Evolutionary conservation across 306 rosid genomes (phyloP).

Genomic region (Vigna radiata): DNA sequence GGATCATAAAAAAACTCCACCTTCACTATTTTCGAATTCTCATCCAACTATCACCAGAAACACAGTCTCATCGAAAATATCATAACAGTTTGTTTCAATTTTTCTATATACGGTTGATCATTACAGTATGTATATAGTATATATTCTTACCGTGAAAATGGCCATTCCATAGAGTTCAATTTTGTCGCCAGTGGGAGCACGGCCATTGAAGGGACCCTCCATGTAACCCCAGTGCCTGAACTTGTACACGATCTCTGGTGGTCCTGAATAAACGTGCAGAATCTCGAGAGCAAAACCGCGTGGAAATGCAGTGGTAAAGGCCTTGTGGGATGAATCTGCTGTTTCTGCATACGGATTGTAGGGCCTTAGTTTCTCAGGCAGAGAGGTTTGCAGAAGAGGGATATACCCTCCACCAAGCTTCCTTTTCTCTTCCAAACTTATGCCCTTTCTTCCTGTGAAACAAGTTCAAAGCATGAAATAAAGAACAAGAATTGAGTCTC

Average conservation of each 20-base stretch:
- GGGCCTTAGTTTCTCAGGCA: slow-evolving; percentile 56
- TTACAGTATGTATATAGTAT: too few relatives aligned
- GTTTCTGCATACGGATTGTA: slow-evolving; percentile 65
- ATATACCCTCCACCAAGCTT: slow-evolving; percentile 77
- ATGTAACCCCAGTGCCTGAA: slow-evolving; percentile 82
- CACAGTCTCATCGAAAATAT: too few relatives aligned
- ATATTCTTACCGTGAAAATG: slow-evolving; percentile 51
- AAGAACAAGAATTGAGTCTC: neutral
- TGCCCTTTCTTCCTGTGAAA: slow-evolving; percentile 54
- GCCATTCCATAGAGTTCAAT: slow-evolving; percentile 61
- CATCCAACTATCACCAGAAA: slow-evolving; percentile 53
- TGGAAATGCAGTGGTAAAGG: slow-evolving; percentile 66
- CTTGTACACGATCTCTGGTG: slow-evolving; percentile 65
- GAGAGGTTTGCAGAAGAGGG: slow-evolving; percentile 57
- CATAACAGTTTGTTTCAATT: too few relatives aligned
- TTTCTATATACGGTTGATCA: too few relatives aligned
- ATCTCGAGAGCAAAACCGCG: slow-evolving; percentile 74
- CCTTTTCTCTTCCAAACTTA: slow-evolving; percentile 49
- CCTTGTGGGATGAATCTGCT: slow-evolving; percentile 54
- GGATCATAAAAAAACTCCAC: slow-evolving; percentile 79
- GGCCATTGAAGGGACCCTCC: slow-evolving; percentile 82
- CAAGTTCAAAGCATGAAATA: neutral
- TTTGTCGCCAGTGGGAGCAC: slow-evolving; percentile 60
- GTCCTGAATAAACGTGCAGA: slow-evolving; percentile 61
- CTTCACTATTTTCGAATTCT: slow-evolving; percentile 55